Percentiles rank a stretch among this genome's conserved stretches.
Evolutionary conservation across 768 basidiomycete genomes (phyloP).

Genomic region (Sporobolomyces pararoseus): DNA sequence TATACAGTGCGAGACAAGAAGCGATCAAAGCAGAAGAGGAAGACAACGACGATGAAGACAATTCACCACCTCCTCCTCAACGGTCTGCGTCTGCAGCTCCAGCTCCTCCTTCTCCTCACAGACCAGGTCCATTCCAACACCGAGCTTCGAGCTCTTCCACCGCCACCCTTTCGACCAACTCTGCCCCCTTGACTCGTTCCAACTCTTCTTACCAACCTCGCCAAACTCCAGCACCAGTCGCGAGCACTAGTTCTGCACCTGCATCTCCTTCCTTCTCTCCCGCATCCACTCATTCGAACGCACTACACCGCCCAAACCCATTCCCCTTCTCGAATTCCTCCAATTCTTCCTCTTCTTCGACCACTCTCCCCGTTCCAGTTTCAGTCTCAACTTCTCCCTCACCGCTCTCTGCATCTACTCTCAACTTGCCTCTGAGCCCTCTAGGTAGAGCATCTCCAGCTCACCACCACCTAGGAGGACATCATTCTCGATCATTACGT

Average conservation of each 20-base stretch:
- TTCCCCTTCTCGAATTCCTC: not conserved
- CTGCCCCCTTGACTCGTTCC: slow-evolving; percentile 1
- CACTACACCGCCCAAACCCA: not conserved
- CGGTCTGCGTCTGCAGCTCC: slow-evolving; percentile 22
- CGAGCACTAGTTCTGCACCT: slow-evolving; percentile 17
- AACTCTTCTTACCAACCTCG: slow-evolving; percentile 1
- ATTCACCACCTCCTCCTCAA: slow-evolving; percentile 8
- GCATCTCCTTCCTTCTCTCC: slow-evolving; percentile 31
- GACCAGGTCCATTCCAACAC: slow-evolving; percentile 14
- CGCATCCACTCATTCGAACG: not conserved
- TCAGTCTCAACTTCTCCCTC: slow-evolving; percentile 7
- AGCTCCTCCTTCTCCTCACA: slow-evolving; percentile 17
- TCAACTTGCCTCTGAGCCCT: slow-evolving; percentile 9
- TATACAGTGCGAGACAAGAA: slow-evolving; percentile 32
- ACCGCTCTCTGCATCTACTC: slow-evolving; percentile 5
- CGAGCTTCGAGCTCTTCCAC: not conserved
- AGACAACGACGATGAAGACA: slow-evolving; percentile 33
- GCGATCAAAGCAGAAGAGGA: slow-evolving; percentile 40
- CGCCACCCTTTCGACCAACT: slow-evolving; percentile 9
- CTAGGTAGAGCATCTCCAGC: not conserved
- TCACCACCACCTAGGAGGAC: slow-evolving; percentile 3
- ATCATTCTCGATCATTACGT: slow-evolving; percentile 9
- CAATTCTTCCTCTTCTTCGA: not conserved
- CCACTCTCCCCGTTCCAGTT: not conserved
- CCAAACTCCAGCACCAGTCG: not conserved